Base-by-base conservation (phyloP, 2,329 filamentous ascomycete genomes). In the Sporothrix dimorphospora region DNA sequence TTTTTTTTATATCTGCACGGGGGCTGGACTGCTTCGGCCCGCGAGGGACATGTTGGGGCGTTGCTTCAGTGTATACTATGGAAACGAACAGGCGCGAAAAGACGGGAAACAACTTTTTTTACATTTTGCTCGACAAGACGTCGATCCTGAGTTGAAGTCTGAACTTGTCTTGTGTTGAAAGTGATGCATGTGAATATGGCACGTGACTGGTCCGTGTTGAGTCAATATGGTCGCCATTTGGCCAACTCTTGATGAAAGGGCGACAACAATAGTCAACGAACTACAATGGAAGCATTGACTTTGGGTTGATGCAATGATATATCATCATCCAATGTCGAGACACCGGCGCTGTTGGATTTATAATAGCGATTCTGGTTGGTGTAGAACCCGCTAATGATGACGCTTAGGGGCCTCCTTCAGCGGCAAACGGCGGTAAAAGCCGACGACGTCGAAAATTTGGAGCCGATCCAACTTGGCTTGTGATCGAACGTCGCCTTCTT, bases 51-150 rank as follows among this genome's bases (percentile, higher is more conserved):
- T 68, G 53, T 57, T 27, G 66, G 57, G 70, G 71, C 57, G 66
- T 55, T 72, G 66, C 49, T 69, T 69, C 30, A 57, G 71, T 70
- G 71, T 72, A 70, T 69, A 69, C 21, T 63, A 72, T 53, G 65
- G 65, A 69, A 51, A 69, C 57, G 66, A 72, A 55, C 51, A 57
- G 71, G 57, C 71, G 68, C 51, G 66, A 70, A 69, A 70, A 72
- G 55, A 72, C 65, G 45, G 63, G 42, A 53, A 67, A 38, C 16
- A 19, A 65, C 40, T 55, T 21, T 49, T 38, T 53, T 34, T 11
- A 40, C 57, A 21, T 61, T n/a, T 21, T 12, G 30, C 30, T 59
- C n/a, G 38, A 45, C 59, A 24, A 14, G 6, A n/a, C 3, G n/a
- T 19, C 14, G 59, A 21, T 6, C n/a, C 8, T 34, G 30, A 34